phyloP scores from a whole-genome alignment of 140 eudicot genomes.

The Stevia rebaudiana region DNA sequence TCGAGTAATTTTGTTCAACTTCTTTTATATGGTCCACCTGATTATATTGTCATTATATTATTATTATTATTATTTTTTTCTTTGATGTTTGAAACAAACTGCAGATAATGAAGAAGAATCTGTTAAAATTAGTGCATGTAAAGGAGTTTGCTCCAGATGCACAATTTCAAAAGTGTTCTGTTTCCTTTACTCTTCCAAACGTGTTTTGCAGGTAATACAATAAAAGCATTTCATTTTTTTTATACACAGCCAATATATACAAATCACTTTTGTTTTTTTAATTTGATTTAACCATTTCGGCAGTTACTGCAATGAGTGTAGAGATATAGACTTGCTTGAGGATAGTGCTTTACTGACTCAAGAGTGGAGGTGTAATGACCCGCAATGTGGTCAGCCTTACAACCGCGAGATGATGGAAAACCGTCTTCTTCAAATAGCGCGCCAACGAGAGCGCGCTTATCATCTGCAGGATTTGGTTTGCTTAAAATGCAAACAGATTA shows the following conservation, averaged over 20 bases:
- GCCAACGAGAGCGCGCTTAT: constrained; percentile 87
- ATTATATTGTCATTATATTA: neutral
- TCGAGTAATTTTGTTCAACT: constrained; percentile 40
- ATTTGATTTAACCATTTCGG: neutral
- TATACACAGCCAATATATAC: neutral
- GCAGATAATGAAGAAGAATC: constrained; percentile 83
- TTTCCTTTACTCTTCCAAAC: constrained; percentile 67
- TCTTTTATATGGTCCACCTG: constrained; percentile 1
- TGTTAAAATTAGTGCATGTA: constrained; percentile 52
- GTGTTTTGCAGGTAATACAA: constrained; percentile 86
- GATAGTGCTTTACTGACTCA: constrained; percentile 59
- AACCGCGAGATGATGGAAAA: constrained; percentile 91
- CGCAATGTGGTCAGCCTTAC: constrained; percentile 94
- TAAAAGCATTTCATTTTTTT: neutral
- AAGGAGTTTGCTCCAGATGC: constrained; percentile 98
- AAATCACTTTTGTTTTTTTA: neutral
- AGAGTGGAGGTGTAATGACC: constrained; percentile 82
- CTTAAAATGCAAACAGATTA: constrained; percentile 71
- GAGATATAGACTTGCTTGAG: constrained; percentile 79
- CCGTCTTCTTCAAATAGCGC: constrained; percentile 69
- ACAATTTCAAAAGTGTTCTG: constrained; percentile 41
- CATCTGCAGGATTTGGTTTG: constrained; percentile 94
- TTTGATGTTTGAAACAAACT: constrained; percentile 5
- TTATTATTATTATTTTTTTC: neutral
- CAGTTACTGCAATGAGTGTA: constrained; percentile 95